phyloP scores from a whole-genome alignment of 2,329 filamentous ascomycete genomes.

The Chrysoporthe austroafricana region DNA sequence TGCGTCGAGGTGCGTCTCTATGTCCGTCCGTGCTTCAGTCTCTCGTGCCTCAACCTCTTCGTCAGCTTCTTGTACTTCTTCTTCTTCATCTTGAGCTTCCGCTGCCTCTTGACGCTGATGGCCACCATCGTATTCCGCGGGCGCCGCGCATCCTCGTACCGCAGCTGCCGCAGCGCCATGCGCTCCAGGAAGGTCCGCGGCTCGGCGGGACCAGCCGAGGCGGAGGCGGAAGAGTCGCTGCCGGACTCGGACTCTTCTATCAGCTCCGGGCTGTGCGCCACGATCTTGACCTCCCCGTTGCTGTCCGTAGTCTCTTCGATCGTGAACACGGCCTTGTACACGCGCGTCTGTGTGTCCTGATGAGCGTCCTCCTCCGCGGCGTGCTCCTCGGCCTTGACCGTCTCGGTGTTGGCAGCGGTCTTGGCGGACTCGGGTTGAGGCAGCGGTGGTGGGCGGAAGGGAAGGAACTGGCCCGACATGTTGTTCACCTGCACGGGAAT shows the following conservation, averaged over 20 bases:
- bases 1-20: constrained; percentile 37
- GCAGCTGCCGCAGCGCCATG: constrained; percentile 66
- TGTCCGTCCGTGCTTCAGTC: constrained; percentile 78
- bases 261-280: constrained; percentile 63
- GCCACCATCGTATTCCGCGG: constrained; percentile 66
- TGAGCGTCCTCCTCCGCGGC: constrained; percentile 40
- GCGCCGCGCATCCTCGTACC: constrained; percentile 58
- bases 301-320: constrained; percentile 68
- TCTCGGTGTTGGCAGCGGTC: constrained; percentile 37
- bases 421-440: constrained; percentile 62
- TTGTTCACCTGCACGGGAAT: constrained; percentile 70
- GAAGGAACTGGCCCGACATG: constrained; percentile 71
- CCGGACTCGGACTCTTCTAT: constrained; percentile 50
- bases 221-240: constrained; percentile 27
- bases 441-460: constrained; percentile 83
- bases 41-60: constrained; percentile 85
- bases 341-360: constrained; percentile 55
- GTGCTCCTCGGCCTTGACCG: constrained; percentile 34
- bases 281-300: constrained; percentile 62
- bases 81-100: constrained; percentile 99
- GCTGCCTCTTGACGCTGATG: constrained; percentile 89
- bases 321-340: constrained; percentile 68
- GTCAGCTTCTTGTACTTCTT: constrained; percentile 99
- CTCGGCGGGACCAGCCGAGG: constrained; percentile 17
- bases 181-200: constrained; percentile 69